Percentiles rank a stretch among this genome's conserved stretches.
Evolutionary conservation across 441 rosid genomes (phyloP).

Genomic region (Capsella rubella): DNA sequence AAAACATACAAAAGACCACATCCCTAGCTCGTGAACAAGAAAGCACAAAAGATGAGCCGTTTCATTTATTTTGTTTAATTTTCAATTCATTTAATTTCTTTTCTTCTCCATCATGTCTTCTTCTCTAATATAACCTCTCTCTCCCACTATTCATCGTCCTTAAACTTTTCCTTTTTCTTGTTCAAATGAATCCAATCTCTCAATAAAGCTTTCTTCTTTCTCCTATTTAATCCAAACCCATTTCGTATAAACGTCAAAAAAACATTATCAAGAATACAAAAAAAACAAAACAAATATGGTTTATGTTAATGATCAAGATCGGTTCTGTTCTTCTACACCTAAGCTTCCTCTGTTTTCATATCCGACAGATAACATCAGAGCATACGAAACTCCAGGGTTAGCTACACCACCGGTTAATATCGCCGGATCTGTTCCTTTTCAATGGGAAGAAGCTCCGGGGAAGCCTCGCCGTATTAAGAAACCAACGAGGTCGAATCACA

Average conservation of each 20-base stretch:
- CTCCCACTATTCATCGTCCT: constrained; percentile 39
- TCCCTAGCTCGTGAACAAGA: constrained; percentile 39
- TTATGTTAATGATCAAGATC: constrained; percentile 26
- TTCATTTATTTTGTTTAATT: constrained; percentile 24
- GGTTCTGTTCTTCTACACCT: constrained; percentile 47
- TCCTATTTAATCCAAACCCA: constrained; percentile 40
- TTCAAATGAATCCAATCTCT: constrained; percentile 39
- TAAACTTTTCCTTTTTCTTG: constrained; percentile 38
- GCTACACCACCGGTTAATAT: constrained; percentile 63
- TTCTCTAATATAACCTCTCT: not conserved
- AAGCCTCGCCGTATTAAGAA: constrained; percentile 56
- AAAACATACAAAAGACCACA: not conserved
- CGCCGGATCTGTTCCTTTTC: constrained; percentile 70
- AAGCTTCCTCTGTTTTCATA: constrained; percentile 61
- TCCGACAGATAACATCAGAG: constrained; percentile 46
- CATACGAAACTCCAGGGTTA: constrained; percentile 48
- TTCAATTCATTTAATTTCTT: constrained; percentile 22
- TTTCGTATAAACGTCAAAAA: constrained; percentile 28
- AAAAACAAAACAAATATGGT: constrained; percentile 42
- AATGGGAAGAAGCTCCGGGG: constrained; percentile 94
- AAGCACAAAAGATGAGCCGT: constrained; percentile 34
- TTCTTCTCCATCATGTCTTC: constrained; percentile 41
- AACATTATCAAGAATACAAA: not conserved
- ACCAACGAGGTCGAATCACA: constrained; percentile 28
- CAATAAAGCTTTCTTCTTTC: constrained; percentile 21